Percentiles rank a stretch among this genome's conserved stretches.
Conservation (phyloP, 805 yeast genomes). For the Kregervanrija pseudodelftensis region DNA sequence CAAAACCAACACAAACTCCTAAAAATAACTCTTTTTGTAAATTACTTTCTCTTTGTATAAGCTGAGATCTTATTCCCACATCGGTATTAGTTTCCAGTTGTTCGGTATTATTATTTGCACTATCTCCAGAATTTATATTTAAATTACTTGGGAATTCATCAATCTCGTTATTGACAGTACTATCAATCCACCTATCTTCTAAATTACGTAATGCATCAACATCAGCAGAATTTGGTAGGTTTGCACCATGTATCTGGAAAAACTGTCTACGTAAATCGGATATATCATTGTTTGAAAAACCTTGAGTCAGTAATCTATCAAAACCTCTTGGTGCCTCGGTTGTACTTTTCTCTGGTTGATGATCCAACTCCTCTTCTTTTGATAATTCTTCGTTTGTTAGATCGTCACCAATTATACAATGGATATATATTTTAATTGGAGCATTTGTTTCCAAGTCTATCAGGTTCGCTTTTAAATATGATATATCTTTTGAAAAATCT, state of each 20-base stretch:
- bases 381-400: conserved; percentile 47
- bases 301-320: conserved; percentile 76
- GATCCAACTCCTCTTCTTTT: conserved; percentile 54
- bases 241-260: conserved; percentile 54
- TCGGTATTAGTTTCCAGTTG: conserved; percentile 4
- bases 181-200: conserved; percentile 87
- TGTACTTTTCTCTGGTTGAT: conserved; percentile 44
- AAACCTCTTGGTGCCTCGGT: conserved; percentile 75
- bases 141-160: conserved; percentile 36
- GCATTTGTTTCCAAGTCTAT: conserved; percentile 9
- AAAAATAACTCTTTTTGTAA: conserved; percentile 59
- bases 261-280: conserved; percentile 69
- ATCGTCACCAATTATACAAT: conserved; percentile 71
- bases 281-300: conserved; percentile 75
- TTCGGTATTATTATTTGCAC: conserved; percentile 2
- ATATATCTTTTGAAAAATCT: conserved; percentile 45
- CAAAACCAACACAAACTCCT: conserved; percentile 68
- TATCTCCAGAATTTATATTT: conserved; percentile 1
- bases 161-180: conserved; percentile 52
- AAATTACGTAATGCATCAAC: conserved; percentile 52
- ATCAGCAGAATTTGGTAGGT: conserved; percentile 30
- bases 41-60: conserved; percentile 16
- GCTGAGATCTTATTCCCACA: neutral
- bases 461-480: conserved; percentile 10
- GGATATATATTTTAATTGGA: conserved; percentile 48